Evolutionary conservation across 179 eudicot species (phyloP).

Genomic region (Drosera spatulata): DNA sequence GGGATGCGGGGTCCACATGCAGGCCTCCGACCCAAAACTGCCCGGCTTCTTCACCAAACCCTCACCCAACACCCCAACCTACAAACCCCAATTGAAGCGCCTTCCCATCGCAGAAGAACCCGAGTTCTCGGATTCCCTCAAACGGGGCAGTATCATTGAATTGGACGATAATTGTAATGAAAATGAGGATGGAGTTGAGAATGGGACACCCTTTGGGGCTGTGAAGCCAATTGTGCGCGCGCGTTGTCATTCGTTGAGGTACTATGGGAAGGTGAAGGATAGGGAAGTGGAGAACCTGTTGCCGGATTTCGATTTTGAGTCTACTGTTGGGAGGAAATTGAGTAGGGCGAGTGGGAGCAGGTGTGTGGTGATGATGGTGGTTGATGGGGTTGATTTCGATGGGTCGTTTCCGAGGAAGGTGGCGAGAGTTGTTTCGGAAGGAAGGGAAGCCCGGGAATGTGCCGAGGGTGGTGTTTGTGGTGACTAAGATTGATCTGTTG

Average conservation of each 20-base stretch:
- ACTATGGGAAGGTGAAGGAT: constrained; percentile 71
- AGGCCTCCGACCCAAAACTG: constrained; percentile 41
- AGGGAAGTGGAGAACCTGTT: constrained; percentile 59
- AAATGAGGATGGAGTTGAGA: too few relatives aligned
- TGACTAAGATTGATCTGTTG: constrained; percentile 82
- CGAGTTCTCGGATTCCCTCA: constrained; percentile 44
- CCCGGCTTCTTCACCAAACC: constrained; percentile 69
- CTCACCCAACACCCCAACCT: constrained; percentile 33
- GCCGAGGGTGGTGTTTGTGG: constrained; percentile 71
- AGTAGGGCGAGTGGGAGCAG: constrained; percentile 50
- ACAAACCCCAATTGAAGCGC: constrained; percentile 29
- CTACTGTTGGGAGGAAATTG: constrained; percentile 82
- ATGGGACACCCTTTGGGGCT: constrained; percentile 13
- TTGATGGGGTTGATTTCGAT: constrained; percentile 84
- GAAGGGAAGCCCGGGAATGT: constrained; percentile 91
- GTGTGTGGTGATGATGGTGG: constrained; percentile 74
- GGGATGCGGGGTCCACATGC: constrained; percentile 94
- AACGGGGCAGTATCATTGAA: constrained; percentile 46
- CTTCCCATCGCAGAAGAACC: constrained; percentile 42
- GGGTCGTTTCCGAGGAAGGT: constrained; percentile 83
- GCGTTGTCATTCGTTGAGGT: constrained; percentile 78
- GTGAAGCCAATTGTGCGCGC: constrained; percentile 62
- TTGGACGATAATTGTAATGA: not conserved
- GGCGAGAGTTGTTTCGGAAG: constrained; percentile 80
- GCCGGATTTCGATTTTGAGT: constrained; percentile 93